A percentile compares a stretch with the other conserved stretches of the same genome.
Conservation (phyloP, 306 rosid species). For the Prunus mongolica region DNA sequence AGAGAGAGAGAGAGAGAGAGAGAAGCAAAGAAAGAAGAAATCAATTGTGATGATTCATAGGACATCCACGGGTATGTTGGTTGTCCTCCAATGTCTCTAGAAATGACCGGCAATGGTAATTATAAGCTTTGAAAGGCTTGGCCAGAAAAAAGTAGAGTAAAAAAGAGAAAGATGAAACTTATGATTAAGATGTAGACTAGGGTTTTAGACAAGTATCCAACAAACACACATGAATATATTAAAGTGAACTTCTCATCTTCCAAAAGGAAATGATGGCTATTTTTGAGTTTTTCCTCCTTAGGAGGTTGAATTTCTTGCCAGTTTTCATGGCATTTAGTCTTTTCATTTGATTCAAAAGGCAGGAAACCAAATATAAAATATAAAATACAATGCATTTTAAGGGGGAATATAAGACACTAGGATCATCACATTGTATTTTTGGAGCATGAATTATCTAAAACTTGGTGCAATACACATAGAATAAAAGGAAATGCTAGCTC, state of each 20-base stretch:
- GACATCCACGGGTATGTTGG: conserved; percentile 55
- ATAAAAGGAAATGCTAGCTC: too few relatives aligned
- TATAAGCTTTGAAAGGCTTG: conserved; percentile 54
- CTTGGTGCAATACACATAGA: neutral
- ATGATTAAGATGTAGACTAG: conserved; percentile 62
- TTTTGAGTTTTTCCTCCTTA: conserved; percentile 42
- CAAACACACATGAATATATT: conserved; percentile 28
- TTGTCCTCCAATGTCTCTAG: conserved; percentile 60
- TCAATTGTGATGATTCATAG: conserved; percentile 46
- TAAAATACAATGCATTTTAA: conserved; percentile 10
- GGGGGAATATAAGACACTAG: neutral
- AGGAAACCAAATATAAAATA: neutral
- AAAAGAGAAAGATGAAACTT: conserved; percentile 26
- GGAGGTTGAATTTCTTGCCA: conserved; percentile 50
- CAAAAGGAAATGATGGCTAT: conserved; percentile 51
- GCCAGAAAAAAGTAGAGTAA: conserved; percentile 27
- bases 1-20: conserved; percentile 16
- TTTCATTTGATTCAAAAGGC: conserved; percentile 25
- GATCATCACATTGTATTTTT: neutral
- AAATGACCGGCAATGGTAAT: conserved; percentile 49
- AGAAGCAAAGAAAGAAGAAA: conserved; percentile 24
- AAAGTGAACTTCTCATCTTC: conserved; percentile 59
- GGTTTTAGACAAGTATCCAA: conserved; percentile 45
- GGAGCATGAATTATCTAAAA: neutral
- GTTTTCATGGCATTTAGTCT: conserved; percentile 29